Base-by-base conservation (phyloP, 192 early-diverging fungal genomes). In the Backusella morwellensis region DNA sequence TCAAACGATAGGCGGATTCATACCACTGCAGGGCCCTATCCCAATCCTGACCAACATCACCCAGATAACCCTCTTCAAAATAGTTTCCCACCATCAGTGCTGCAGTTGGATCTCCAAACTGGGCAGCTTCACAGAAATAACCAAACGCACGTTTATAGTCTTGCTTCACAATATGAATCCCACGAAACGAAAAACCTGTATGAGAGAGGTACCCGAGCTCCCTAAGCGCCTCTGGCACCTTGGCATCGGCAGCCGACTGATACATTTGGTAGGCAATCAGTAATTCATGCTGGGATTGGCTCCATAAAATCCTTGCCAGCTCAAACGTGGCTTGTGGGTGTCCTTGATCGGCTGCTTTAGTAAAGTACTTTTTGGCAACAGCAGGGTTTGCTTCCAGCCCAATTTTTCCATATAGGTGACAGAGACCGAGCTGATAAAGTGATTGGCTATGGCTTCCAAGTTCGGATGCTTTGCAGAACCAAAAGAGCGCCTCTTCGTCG, bases 21-120 rank as follows among this genome's bases (percentile, higher is more conserved):
- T 82, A 82, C 63, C 73, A 82, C 14, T 78, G 69, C 8, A 75
- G 52, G 4, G 80, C 76, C n/a, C 54, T 68, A 4, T 70, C 50
- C 26, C 67, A 44, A 15, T 78, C 70, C 68, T 73, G 56, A 26
- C 69, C 36, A n/a, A 32, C 40, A 7, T 71, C 23, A 26, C 35
- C 14, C 36, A 75, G 36, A 66, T 75, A 78, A 1, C 80, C 80
- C 26, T 78, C 74, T 56, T 82, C 73, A 72, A 75, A 82, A 36
- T 82, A 82, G 11, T 69, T 56, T 8, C 80, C 80, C 21, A 82
- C 59, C 69, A 82, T 82, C 7, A 82, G 36, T 3, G 80, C 70
- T 68, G 77, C 69, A 1, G 63, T 67, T 3, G 73, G 47, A 75
- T 82, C 68, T 26, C 69, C 73, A 19, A 72, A 35, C 32, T 82